Evolutionary conservation across 106 monocot genomes (phyloP).

Genomic region (Dendrobium huoshanense): DNA sequence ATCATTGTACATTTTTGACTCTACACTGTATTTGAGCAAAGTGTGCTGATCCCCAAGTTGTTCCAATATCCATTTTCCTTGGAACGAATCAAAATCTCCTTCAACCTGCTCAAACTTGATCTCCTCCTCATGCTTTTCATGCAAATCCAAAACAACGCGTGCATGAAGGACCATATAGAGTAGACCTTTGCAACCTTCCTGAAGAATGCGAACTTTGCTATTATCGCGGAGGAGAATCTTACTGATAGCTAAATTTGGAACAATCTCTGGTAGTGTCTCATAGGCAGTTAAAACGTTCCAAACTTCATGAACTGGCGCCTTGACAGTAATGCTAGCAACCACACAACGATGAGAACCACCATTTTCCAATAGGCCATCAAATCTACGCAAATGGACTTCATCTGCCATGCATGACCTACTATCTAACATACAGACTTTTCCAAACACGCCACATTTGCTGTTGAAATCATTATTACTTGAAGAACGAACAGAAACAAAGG

Average conservation of each 20-base stretch:
- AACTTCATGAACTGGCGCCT: conserved; percentile 75
- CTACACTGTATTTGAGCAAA: conserved; percentile 79
- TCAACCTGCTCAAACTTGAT: conserved; percentile 92
- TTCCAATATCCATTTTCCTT: conserved; percentile 84
- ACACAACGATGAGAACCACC: conserved; percentile 86
- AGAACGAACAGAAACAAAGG: conserved; percentile 10
- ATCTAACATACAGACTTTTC: conserved; percentile 77
- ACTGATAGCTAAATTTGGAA: conserved; percentile 93
- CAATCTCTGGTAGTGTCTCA: conserved; percentile 82
- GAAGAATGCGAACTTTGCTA: conserved; percentile 94
- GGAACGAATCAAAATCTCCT: conserved; percentile 90
- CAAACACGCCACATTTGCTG: conserved; percentile 78
- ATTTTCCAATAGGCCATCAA: conserved; percentile 95
- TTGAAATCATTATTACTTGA: conserved; percentile 31
- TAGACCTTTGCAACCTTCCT: conserved; percentile 98
- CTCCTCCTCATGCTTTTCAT: conserved; percentile 63
- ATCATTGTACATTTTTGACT: conserved; percentile 81
- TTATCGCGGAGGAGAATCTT: conserved; percentile 77
- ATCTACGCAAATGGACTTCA: conserved; percentile 96
- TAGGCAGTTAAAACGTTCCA: conserved; percentile 88
- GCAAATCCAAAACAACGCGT: conserved; percentile 82
- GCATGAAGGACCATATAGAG: conserved; percentile 95
- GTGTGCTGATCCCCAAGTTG: conserved; percentile 89
- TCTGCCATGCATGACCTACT: conserved; percentile 77
- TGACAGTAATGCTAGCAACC: conserved; percentile 89